phyloP scores from a whole-genome alignment of 805 yeast species.

The Candida railenensis region DNA sequence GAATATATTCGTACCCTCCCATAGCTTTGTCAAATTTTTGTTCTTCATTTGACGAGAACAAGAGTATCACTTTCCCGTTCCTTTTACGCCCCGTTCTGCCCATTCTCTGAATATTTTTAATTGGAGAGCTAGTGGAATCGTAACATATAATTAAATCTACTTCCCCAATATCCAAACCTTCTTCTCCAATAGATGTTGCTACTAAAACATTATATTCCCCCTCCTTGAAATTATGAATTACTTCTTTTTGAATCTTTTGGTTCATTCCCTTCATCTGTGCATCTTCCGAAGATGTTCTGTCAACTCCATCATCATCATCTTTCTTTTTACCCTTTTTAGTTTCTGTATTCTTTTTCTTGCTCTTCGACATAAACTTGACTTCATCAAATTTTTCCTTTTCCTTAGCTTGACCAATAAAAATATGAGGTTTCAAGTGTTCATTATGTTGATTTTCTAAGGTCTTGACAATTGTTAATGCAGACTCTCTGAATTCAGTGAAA shows the following conservation, averaged over 20 bases:
- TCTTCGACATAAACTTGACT: conserved; percentile 42
- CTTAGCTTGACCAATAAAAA: conserved; percentile 89
- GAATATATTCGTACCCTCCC: conserved; percentile 79
- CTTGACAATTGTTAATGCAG: conserved; percentile 84
- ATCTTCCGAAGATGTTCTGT: conserved; percentile 63
- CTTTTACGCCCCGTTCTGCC: conserved; percentile 97
- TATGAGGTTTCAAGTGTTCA: conserved; percentile 58
- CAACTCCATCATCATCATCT: conserved; percentile 15
- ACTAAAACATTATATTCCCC: conserved; percentile 80
- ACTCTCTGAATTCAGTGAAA: conserved; percentile 85
- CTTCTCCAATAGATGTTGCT: conserved; percentile 98
- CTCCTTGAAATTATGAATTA: conserved; percentile 67
- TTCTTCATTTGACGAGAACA: conserved; percentile 77
- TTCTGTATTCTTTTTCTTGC: conserved; percentile 26
- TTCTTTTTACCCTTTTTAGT: conserved; percentile 22
- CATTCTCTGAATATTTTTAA: conserved; percentile 91
- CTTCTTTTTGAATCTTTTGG: conserved; percentile 81
- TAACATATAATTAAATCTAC: conserved; percentile 91
- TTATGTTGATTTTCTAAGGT: conserved; percentile 43
- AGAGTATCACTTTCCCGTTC: conserved; percentile 75
- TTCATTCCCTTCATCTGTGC: conserved; percentile 86
- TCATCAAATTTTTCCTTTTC: conserved; percentile 72
- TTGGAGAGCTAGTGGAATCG: conserved; percentile 92
- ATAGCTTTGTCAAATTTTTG: conserved; percentile 78
- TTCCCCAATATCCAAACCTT: conserved; percentile 97